A percentile compares a stretch with the other conserved stretches of the same genome.
phyloP scores from a whole-genome alignment of 805 yeast genomes.

The Monosporozyma aerobia region DNA sequence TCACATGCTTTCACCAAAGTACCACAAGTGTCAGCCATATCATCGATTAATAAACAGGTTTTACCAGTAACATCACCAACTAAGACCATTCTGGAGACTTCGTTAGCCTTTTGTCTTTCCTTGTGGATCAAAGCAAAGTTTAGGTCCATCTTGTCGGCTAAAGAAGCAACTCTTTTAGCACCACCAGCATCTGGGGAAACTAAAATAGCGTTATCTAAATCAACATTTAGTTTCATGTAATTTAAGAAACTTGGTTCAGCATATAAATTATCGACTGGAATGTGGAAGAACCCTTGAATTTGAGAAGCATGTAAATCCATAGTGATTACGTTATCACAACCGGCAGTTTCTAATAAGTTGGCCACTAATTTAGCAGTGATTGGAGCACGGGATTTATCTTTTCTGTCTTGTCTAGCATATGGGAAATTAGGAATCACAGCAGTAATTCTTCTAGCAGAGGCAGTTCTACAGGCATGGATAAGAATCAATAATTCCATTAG shows the following conservation, averaged over 20 bases:
- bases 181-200: constrained; percentile 99
- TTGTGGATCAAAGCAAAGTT: constrained; percentile 94
- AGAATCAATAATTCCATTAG: constrained; percentile 81
- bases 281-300: constrained; percentile 91
- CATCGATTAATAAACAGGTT: constrained; percentile 82
- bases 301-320: constrained; percentile 97
- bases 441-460: constrained; percentile 87
- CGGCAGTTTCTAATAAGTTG: constrained; percentile 83
- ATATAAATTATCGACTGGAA: constrained; percentile 91
- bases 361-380: constrained; percentile 93
- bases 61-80: constrained; percentile 89
- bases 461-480: constrained; percentile 92
- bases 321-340: constrained; percentile 91
- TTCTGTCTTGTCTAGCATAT: constrained; percentile 94
- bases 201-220: constrained; percentile 53
- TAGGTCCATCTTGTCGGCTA: constrained; percentile 86
- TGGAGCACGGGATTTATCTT: constrained; percentile 93
- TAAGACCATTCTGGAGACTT: constrained; percentile 87
- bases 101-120: constrained; percentile 91
- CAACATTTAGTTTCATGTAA: constrained; percentile 62
- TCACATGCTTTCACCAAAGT: constrained; percentile 93
- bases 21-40: constrained; percentile 98
- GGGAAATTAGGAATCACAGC: constrained; percentile 95
- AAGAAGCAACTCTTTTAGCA: constrained; percentile 90
- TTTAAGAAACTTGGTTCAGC: constrained; percentile 88